A percentile compares a stretch with the other conserved stretches of the same genome.
Evolutionary conservation across 2,329 filamentous ascomycete species (phyloP).

Genomic region (Basipetospora chlamydospora): DNA sequence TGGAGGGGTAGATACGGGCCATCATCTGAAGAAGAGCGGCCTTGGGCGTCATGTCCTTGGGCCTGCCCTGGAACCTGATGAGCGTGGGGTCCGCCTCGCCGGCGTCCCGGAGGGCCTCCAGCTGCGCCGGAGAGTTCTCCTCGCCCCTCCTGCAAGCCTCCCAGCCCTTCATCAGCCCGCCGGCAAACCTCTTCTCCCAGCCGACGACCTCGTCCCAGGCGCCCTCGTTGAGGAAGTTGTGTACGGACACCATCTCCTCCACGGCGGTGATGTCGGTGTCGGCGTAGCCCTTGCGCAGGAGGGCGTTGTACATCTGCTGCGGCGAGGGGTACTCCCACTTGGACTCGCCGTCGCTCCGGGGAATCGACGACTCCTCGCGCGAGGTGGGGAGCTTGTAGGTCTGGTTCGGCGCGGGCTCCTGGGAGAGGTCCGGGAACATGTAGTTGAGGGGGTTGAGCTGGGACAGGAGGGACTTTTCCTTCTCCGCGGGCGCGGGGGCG

Average conservation of each 20-base stretch:
- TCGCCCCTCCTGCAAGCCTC: constrained; percentile 61
- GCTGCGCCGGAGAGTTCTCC: constrained; percentile 33
- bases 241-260: constrained; percentile 91
- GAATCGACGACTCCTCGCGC: constrained; percentile 79
- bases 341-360: constrained; percentile 60
- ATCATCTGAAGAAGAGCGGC: constrained; percentile 70
- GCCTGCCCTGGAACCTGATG: constrained; percentile 76
- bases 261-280: constrained; percentile 89
- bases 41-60: constrained; percentile 83
- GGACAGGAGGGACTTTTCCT: constrained; percentile 33
- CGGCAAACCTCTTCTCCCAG: constrained; percentile 78
- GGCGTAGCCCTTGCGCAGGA: constrained; percentile 87
- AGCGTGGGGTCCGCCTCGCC: constrained; percentile 54
- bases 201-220: constrained; percentile 91
- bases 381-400: constrained; percentile 58
- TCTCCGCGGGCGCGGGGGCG: constrained; percentile 14
- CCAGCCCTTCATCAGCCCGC: constrained; percentile 60
- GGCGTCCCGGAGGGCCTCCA: constrained; percentile 22
- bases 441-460: constrained; percentile 68
- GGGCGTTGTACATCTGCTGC: constrained; percentile 99
- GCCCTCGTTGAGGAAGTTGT: constrained; percentile 97
- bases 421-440: constrained; percentile 82
- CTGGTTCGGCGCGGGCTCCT: constrained; percentile 62
- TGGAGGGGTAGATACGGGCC: constrained; percentile 63
- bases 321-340: constrained; percentile 98